Base-by-base conservation (phyloP, 2,329 filamentous ascomycete genomes). In the Zymoseptoria crescenta region DNA sequence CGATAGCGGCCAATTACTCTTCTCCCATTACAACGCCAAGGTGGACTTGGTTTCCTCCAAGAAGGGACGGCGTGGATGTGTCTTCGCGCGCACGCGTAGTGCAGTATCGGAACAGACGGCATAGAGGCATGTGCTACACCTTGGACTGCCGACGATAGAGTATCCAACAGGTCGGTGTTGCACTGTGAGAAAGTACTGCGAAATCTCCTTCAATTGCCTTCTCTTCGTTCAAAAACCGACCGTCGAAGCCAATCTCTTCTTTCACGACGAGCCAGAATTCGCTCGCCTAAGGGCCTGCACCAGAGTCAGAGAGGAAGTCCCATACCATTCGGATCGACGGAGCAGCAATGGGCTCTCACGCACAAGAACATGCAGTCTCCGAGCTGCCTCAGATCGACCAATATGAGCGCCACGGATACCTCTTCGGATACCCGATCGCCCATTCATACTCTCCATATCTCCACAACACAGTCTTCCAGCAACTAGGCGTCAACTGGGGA, bases 401-500 rank as follows among this genome's bases (percentile, higher is more conserved):
- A 59, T 67, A 77, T 20, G 77, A 81, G 63, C 74, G 77, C 24
- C 76, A 80, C 64, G 80, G 80, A 62, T 83, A 82, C 64, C 77
- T 83, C 21, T 82, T 83, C 61, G 81, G 81, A 58, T 78, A 81
- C 67, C 81, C 78, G 5, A 81, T 84, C 52, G 75, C 80, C 45
- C 82, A 84, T 66, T 83, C 81, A 5, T 75, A 82, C 66, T 83
- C 80, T 0, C 81, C 81, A 6, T 70, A 80, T 2, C 72, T 84
- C 8, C 81, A 83, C 68, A 74, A 79, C 59, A 81, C 80, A 2
- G 75, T 83, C 60, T 84, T 80, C 71, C 72, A 79, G 49, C 68
- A 70, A n/a, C 67, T 82, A 35, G 77, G 76, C 3, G 70, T 82
- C 59, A 77, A 78, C 60, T 83, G 81, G 81, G 73, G 73, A 27